These are phyloP conservation scores for Galerina marginata DNA, from an alignment of 768 basidiomycete genomes.

Conservation along the genomic window DNA sequence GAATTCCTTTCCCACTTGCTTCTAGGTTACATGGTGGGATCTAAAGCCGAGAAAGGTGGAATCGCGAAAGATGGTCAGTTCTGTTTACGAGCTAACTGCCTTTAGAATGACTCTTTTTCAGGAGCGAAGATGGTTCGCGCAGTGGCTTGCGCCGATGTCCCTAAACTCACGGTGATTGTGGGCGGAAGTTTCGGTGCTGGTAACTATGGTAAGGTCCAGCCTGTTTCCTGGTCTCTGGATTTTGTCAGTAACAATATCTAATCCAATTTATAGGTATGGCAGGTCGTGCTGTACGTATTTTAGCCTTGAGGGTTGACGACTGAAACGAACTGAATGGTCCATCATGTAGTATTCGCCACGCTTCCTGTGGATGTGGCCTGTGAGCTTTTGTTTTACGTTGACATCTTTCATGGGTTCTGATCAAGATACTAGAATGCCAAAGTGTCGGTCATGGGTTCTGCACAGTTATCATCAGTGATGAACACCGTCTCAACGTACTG, in stretches of 20 bases:
- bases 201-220: conserved; percentile 74
- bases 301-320: neutral
- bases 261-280: conserved; percentile 72
- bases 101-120: conserved; percentile 21
- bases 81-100: neutral
- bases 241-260: neutral
- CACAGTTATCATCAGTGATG: conserved; percentile 94
- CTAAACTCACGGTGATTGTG: conserved; percentile 91
- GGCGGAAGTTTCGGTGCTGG: conserved; percentile 96
- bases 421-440: conserved; percentile 72
- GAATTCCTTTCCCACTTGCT: conserved; percentile 1
- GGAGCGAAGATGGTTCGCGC: conserved; percentile 97
- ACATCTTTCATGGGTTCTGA: neutral
- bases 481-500: conserved; percentile 80
- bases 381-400: conserved; percentile 42
- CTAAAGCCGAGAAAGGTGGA: conserved; percentile 91
- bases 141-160: conserved; percentile 91
- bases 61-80: conserved; percentile 87
- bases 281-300: conserved; percentile 80
- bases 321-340: neutral
- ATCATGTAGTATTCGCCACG: conserved; percentile 80
- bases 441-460: conserved; percentile 95
- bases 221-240: neutral
- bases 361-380: conserved; percentile 99
- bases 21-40: conserved; percentile 92